Percentiles rank a stretch among this genome's conserved stretches.
Evolutionary conservation across 306 rosid genomes (phyloP).

Genomic region (Trichosanthes cucumerina): DNA sequence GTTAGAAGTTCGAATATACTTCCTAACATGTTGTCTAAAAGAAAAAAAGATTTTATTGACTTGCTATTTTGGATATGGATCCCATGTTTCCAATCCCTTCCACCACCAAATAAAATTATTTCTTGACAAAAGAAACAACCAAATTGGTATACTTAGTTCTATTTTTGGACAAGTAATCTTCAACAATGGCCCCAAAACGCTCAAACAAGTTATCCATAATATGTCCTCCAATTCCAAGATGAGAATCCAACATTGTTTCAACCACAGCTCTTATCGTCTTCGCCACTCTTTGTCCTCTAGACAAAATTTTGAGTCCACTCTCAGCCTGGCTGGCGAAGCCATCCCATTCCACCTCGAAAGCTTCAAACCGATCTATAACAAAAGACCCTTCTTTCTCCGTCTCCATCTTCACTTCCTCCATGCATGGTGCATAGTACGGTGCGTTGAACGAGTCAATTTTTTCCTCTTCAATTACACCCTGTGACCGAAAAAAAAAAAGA

Average conservation of each 20-base stretch:
- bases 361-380: slow-evolving; percentile 22
- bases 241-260: slow-evolving; percentile 58
- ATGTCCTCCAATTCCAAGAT: slow-evolving; percentile 52
- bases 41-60: no score
- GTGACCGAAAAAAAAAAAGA: background rate
- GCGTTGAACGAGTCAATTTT: slow-evolving; percentile 64
- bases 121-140: slow-evolving; percentile 38
- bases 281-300: slow-evolving; percentile 37
- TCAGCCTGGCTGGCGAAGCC: background rate
- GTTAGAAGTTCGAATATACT: no score
- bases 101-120: background rate
- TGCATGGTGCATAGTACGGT: slow-evolving; percentile 64
- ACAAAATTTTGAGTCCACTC: background rate
- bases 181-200: slow-evolving; percentile 24
- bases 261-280: slow-evolving; percentile 52
- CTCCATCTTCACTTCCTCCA: slow-evolving; percentile 37
- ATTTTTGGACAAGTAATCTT: slow-evolving; percentile 24
- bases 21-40: no score
- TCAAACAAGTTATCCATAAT: slow-evolving; percentile 45
- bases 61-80: background rate
- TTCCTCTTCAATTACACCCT: slow-evolving; percentile 53
- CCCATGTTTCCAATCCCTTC: background rate
- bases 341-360: slow-evolving; percentile 52
- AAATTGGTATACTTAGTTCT: slow-evolving; percentile 38
- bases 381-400: slow-evolving; percentile 59